Evolutionary conservation across 176 grass and related monocot species (phyloP).

Genomic region (Ensete ventricosum): DNA sequence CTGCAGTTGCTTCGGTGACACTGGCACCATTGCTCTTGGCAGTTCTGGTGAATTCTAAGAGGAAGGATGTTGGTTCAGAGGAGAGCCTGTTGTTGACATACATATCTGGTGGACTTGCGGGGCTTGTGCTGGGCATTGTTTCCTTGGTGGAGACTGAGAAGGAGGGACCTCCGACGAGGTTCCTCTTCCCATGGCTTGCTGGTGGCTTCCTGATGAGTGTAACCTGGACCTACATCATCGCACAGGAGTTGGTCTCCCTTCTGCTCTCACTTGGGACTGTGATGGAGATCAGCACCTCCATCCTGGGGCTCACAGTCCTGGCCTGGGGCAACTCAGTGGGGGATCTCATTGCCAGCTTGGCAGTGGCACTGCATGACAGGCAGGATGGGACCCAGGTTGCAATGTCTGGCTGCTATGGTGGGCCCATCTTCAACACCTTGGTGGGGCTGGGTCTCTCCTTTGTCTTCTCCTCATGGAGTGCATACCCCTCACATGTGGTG

Average conservation of each 20-base stretch:
- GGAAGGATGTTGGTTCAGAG: conserved; percentile 3
- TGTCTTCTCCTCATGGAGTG: conserved; percentile 27
- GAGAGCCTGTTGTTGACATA: not conserved
- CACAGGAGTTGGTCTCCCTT: conserved; percentile 45
- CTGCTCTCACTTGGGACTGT: conserved; percentile 23
- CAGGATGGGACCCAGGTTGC: conserved; percentile 38
- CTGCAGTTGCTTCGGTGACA: conserved; percentile 36
- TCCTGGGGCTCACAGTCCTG: conserved; percentile 58
- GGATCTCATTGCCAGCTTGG: conserved; percentile 49
- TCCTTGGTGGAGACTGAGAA: conserved; percentile 29
- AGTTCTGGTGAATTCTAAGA: conserved; percentile 31
- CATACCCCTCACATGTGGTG: conserved; percentile 15
- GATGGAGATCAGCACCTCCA: conserved; percentile 26
- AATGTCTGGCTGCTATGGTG: conserved; percentile 54
- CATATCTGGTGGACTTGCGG: conserved; percentile 17
- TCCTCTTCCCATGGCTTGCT: conserved; percentile 40
- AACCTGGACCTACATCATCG: conserved; percentile 48
- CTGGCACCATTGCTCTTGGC: conserved; percentile 42
- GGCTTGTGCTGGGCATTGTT: conserved; percentile 19
- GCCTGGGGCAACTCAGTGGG: conserved; percentile 77
- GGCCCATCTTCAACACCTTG: conserved; percentile 51
- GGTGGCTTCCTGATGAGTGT: conserved; percentile 65
- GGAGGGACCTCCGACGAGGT: conserved; percentile 22
- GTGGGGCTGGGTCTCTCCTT: conserved; percentile 54
- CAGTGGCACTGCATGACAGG: conserved; percentile 35